Base-by-base conservation (phyloP, 164 flowering plant genomes). In the Nymphaea thermarum region DNA sequence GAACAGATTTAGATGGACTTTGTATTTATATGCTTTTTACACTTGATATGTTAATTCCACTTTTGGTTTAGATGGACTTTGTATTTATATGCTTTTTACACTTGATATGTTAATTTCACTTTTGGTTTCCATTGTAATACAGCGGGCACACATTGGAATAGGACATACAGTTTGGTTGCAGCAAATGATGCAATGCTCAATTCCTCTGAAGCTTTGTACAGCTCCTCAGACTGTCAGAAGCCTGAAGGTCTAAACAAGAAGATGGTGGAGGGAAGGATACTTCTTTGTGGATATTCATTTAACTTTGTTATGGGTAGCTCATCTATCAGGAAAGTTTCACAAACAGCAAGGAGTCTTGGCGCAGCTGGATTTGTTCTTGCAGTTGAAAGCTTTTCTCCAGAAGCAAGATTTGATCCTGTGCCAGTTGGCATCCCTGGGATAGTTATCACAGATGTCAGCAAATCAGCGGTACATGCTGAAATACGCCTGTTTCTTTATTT, bases 261-360 rank as follows among this genome's bases (percentile, higher is more conserved):
- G 67, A 75, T 87, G 83, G 87, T 94, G 60, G 75, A 85, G 79
- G 99, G 97, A 44, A 91, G 89, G 65, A 87, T 94, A 78, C 92
- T 94, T 78, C 87, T 94, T 6, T 94, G 99, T 76, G 97, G 99
- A 53, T 94, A 94, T 81, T 94, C 99, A 43, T 91, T 89, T 79
- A 89, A 88, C 71, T 94, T 91, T 82, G 88, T 91, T 73, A 72
- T 72, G 64, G 99, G 99, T 60, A 78, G 88, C 44, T 90, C 99
- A 72, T 89, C 96, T 43, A 77, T 94, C 71, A 86, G 88, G 81
- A 89, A 86, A 75, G 99, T 90, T 5, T 73, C 93, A 43, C 87
- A 86, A 77, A 94, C 99, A 36, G 99, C 97, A 65, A 89, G 80
- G 80, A 80, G 81, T 71, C 96, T 94, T 44, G 95, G 96, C 64